phyloP scores from a whole-genome alignment of 495 filamentous ascomycete genomes.

The Hypoxylon intermedium region DNA sequence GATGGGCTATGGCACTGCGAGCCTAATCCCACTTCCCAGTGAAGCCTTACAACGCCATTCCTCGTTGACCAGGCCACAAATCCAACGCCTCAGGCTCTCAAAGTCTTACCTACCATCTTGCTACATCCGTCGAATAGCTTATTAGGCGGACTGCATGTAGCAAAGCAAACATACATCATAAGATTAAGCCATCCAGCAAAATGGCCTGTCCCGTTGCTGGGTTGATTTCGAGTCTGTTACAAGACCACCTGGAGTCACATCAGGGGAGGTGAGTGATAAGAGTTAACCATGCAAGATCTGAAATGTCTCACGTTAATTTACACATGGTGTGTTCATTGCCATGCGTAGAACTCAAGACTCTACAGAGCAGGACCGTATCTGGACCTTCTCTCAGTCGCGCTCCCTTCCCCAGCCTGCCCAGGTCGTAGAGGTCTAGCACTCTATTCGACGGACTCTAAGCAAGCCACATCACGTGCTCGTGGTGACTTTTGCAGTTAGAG shows the following conservation, averaged over 20 bases:
- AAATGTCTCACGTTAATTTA: conserved; percentile 19
- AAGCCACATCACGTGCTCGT: too few relatives aligned
- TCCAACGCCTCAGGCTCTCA: neutral
- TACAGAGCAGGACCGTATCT: neutral
- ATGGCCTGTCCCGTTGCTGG: neutral
- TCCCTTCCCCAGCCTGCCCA: too few relatives aligned
- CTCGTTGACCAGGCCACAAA: neutral
- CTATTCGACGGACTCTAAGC: too few relatives aligned
- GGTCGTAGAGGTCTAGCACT: too few relatives aligned
- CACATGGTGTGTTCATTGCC: conserved; percentile 7
- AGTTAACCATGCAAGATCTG: neutral
- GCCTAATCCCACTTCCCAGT: too few relatives aligned
- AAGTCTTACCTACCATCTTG: conserved; percentile 4
- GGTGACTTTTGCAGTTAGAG: too few relatives aligned
- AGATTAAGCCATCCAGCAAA: neutral
- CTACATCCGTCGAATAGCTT: conserved; percentile 1
- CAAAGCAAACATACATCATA: conserved; percentile 16
- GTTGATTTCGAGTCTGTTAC: neutral
- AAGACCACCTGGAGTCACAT: neutral
- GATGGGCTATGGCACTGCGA: too few relatives aligned
- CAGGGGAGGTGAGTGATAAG: neutral
- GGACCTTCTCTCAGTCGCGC: too few relatives aligned
- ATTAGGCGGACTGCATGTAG: conserved; percentile 22
- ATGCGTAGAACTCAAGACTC: neutral
- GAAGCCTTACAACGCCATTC: neutral